A percentile compares a stretch with the other conserved stretches of the same genome.
phyloP scores from a whole-genome alignment of 2,329 filamentous ascomycete genomes.

The Cladophialophora chaetospira region DNA sequence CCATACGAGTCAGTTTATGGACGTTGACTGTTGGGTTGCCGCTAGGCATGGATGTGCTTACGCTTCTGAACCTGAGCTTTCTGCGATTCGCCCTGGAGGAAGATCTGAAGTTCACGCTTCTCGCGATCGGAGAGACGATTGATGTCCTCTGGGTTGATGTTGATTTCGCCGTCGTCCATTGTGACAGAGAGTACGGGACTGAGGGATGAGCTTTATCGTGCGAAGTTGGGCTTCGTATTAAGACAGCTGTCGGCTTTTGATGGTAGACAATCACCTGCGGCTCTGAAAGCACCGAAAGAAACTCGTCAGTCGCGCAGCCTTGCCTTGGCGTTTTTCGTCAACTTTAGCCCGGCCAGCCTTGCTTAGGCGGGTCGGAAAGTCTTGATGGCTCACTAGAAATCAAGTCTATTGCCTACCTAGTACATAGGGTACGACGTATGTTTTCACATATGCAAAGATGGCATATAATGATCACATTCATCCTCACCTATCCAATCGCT shows the following conservation, averaged over 20 bases:
- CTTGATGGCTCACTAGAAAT: too few species aligned
- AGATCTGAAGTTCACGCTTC: conserved; percentile 83
- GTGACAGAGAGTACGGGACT: background rate
- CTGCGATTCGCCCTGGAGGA: conserved; percentile 81
- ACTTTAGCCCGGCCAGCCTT: too few species aligned
- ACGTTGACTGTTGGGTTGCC: background rate
- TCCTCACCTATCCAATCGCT: too few species aligned
- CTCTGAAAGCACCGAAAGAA: too few species aligned
- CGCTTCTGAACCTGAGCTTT: conserved; percentile 64
- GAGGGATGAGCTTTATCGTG: background rate
- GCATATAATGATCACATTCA: too few species aligned
- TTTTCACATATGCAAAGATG: too few species aligned
- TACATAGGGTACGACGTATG: too few species aligned
- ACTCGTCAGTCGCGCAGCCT: too few species aligned
- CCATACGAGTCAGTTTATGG: background rate
- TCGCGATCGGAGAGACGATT: conserved; percentile 70
- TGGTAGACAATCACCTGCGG: too few species aligned
- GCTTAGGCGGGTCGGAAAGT: too few species aligned
- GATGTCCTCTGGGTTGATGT: conserved; percentile 30
- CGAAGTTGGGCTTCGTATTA: background rate
- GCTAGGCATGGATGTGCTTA: conserved; percentile 36
- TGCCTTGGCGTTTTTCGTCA: too few species aligned
- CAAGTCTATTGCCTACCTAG: too few species aligned
- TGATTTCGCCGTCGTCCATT: conserved; percentile 31
- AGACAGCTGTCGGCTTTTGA: background rate